phyloP scores from a whole-genome alignment of 352 stramenopile genomes.

The Saprolegnia diclina region DNA sequence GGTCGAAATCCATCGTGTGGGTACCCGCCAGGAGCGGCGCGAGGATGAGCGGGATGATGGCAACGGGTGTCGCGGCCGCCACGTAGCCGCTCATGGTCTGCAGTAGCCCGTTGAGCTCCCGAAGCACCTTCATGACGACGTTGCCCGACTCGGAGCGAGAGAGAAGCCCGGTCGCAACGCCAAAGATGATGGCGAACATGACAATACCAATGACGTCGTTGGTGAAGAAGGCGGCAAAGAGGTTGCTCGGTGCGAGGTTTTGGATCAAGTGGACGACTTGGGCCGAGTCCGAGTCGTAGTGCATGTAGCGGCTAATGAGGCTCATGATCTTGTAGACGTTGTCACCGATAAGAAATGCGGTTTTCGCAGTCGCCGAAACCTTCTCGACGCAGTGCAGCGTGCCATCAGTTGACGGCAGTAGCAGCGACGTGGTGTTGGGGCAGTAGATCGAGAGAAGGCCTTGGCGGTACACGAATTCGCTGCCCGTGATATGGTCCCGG shows the following conservation, averaged over 20 bases:
- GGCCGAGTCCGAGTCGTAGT: not conserved
- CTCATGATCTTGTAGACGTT: not conserved
- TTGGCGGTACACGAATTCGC: not conserved
- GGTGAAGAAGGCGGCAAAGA: not conserved
- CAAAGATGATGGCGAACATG: not conserved
- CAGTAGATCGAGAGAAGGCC: not conserved
- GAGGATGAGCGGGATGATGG: constrained; percentile 9
- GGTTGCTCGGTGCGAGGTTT: constrained; percentile 3
- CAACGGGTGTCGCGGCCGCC: not conserved
- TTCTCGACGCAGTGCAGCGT: not conserved
- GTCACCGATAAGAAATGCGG: not conserved
- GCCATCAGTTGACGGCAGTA: not conserved
- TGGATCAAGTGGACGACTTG: not conserved
- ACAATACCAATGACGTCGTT: constrained; percentile 6
- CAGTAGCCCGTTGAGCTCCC: not conserved
- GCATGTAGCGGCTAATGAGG: not conserved
- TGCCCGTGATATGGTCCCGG: not conserved
- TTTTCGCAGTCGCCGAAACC: not conserved
- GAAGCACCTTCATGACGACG: not conserved
- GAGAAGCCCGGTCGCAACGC: not conserved
- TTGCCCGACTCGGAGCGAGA: not conserved
- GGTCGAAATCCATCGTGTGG: not conserved
- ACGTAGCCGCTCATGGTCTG: constrained; percentile 9
- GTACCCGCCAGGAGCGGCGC: constrained; percentile 9
- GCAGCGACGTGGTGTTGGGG: not conserved